Evolutionary conservation across 2,329 filamentous ascomycete genomes (phyloP), one percentile per base, ranked within the genome.

Genomic region (Bipolaris cookei): DNA sequence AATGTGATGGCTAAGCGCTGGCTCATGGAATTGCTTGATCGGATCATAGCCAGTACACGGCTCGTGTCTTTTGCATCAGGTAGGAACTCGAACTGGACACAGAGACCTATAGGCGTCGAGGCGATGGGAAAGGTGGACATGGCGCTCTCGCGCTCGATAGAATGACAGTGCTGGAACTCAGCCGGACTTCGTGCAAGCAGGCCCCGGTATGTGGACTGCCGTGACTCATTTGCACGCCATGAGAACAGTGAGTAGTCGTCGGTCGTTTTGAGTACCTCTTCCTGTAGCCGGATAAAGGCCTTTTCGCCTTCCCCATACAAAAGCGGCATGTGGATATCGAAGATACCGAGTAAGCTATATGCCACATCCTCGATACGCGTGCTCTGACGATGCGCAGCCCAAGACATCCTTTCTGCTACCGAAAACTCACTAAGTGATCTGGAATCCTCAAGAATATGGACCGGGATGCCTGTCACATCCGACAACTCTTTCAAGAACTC

Each of bases 321-420:
- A 3, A 71, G 41, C 14, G 69, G 68, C 67, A 72, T 70, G 6
- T 71, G 66, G 13, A 72, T 69, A 42, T 70, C 70, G 56, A 74
- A 74, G 8, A 74, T 64, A 2, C 71, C 71, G 1, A 73, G 63
- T 2, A 73, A 47, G 25, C 63, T 68, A 30, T 73, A 74, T n/a
- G 69, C 71, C 1, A 55, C 57, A 47, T 74, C 71, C 50, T 74
- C 71, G 3, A 64, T 39, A 6, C 67, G 64, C 8, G 67, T 73
- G 1, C 70, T 72, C 16, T 68, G 25, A 11, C 73, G 66, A 16
- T 58, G 41, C 14, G 61, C 62, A 7, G 66, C 66, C 73, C 73
- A 75, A 1, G 67, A 68, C 67, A 72, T 71, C 10, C 69, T 58
- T 35, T 71, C 60, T 3, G 68, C 69, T 3, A 72, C 54, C 0